Conservation (phyloP, 805 yeast species). For the Kodamaea restingae region DNA sequence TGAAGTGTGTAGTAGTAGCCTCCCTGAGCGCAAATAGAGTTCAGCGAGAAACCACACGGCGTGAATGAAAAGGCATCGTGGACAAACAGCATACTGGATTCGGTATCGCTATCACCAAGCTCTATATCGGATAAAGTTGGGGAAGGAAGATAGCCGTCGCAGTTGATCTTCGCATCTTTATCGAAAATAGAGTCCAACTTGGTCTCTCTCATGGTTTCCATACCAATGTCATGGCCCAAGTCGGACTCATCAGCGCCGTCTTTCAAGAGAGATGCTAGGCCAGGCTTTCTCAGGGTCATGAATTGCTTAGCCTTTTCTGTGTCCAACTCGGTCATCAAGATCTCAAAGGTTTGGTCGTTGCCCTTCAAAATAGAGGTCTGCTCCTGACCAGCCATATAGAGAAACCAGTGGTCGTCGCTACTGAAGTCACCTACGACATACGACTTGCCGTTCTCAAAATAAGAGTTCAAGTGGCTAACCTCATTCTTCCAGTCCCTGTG, state of each 20-base stretch:
- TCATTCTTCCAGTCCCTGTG: slow-evolving; percentile 86
- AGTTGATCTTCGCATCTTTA: slow-evolving; percentile 6
- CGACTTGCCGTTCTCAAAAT: slow-evolving; percentile 57
- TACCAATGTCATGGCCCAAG: slow-evolving; percentile 76
- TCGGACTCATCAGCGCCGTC: slow-evolving; percentile 54
- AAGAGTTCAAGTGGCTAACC: slow-evolving; percentile 60
- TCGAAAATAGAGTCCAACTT: slow-evolving; percentile 58
- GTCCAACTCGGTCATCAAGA: slow-evolving; percentile 83
- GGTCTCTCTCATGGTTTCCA: slow-evolving; percentile 58
- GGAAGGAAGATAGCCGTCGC: slow-evolving; percentile 28
- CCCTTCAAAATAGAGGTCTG: slow-evolving; percentile 2
- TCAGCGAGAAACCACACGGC: slow-evolving; percentile 95
- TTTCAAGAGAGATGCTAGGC: slow-evolving; percentile 33
- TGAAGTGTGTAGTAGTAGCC: slow-evolving; percentile 74
- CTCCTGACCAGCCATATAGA: slow-evolving; percentile 58
- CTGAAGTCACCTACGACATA: slow-evolving; percentile 75
- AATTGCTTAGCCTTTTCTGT: slow-evolving; percentile 56
- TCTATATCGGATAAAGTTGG: slow-evolving; percentile 31
- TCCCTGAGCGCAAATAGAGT: slow-evolving; percentile 57
- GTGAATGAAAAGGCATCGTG: slow-evolving; percentile 88
- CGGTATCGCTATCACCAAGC: slow-evolving; percentile 11
- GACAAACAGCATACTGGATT: slow-evolving; percentile 27
- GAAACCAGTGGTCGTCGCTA: slow-evolving; percentile 85
- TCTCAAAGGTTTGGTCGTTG: slow-evolving; percentile 65
- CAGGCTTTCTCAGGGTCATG: slow-evolving; percentile 48